Conservation (phyloP, 2,329 filamentous ascomycete genomes). For the Fusarium virguliforme region DNA sequence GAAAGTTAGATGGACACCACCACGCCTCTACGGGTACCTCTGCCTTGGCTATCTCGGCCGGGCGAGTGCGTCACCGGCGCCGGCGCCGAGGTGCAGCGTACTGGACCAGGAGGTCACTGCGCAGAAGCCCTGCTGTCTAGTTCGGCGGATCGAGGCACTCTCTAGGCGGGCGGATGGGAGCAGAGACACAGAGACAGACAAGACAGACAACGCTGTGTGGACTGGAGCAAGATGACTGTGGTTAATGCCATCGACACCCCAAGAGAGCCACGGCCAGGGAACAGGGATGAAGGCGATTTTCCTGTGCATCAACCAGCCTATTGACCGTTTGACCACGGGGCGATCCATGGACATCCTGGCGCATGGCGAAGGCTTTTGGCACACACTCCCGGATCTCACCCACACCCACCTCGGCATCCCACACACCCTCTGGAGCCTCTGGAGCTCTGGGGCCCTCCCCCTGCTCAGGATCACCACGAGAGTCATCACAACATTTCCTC, state of each 20-base stretch:
- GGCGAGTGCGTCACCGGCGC: slow-evolving; percentile 39
- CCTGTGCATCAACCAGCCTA: slow-evolving; percentile 38
- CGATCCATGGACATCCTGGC: slow-evolving; percentile 51
- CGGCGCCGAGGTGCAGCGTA: slow-evolving; percentile 26
- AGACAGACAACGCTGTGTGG: slow-evolving; percentile 13
- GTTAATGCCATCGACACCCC: slow-evolving; percentile 44
- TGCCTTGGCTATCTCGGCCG: slow-evolving; percentile 41
- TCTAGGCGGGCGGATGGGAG: slow-evolving; percentile 10
- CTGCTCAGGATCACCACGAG: slow-evolving; percentile 47
- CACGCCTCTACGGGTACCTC: neutral
- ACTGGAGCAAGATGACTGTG: slow-evolving; percentile 27
- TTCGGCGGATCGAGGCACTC: slow-evolving; percentile 38
- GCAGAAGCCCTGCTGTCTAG: slow-evolving; percentile 37
- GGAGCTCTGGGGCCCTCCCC: slow-evolving; percentile 31
- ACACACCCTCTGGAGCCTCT: slow-evolving; percentile 27
- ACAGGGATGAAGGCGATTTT: slow-evolving; percentile 46
- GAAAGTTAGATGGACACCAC: slow-evolving; percentile 39
- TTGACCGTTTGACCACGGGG: slow-evolving; percentile 53
- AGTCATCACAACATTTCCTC: slow-evolving; percentile 42
- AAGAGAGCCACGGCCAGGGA: slow-evolving; percentile 38
- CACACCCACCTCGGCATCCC: slow-evolving; percentile 39
- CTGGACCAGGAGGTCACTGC: slow-evolving; percentile 25
- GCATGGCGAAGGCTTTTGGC: slow-evolving; percentile 45
- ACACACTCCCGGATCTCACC: slow-evolving; percentile 49
- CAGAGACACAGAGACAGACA: neutral